phyloP scores from a whole-genome alignment of 495 filamentous ascomycete species.

The Lasiosphaeria miniovina region DNA sequence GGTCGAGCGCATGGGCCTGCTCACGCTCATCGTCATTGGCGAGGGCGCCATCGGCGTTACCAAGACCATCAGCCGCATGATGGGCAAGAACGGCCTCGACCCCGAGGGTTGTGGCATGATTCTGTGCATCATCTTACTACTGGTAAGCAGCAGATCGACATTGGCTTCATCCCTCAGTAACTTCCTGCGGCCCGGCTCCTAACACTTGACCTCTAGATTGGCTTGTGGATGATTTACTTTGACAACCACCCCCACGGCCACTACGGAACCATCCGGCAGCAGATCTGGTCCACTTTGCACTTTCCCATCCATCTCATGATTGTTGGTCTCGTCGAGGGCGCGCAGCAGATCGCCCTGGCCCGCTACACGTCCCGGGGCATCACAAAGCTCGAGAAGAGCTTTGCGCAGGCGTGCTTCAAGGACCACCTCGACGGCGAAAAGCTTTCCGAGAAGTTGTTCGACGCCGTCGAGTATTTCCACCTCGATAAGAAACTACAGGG shows the following conservation, averaged over 20 bases:
- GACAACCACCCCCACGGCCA: slow-evolving; percentile 50
- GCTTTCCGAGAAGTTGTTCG: slow-evolving; percentile 9
- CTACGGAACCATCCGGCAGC: slow-evolving; percentile 55
- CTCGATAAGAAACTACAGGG: slow-evolving; percentile 25
- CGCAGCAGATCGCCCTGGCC: slow-evolving; percentile 35
- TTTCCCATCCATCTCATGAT: slow-evolving; percentile 64
- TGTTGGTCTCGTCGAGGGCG: slow-evolving; percentile 60
- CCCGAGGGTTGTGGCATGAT: slow-evolving; percentile 23
- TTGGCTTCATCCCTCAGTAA: not conserved
- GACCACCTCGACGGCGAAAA: slow-evolving; percentile 31
- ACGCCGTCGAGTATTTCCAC: slow-evolving; percentile 14
- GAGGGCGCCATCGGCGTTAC: slow-evolving; percentile 53
- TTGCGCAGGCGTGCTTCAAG: slow-evolving; percentile 16
- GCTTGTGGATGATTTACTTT: slow-evolving; percentile 63
- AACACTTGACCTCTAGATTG: slow-evolving; percentile 1
- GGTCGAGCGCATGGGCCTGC: slow-evolving; percentile 61
- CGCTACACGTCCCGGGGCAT: slow-evolving; percentile 20
- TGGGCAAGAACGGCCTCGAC: slow-evolving; percentile 12
- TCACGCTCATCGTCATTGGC: slow-evolving; percentile 68
- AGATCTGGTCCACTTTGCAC: slow-evolving; percentile 62
- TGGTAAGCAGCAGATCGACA: slow-evolving; percentile 17
- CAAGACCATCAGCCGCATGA: slow-evolving; percentile 33
- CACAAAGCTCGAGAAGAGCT: slow-evolving; percentile 12
- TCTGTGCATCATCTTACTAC: slow-evolving; percentile 31
- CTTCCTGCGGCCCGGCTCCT: not conserved